Evolutionary conservation across 768 basidiomycete species (phyloP), one percentile per base, ranked within the genome.

Genomic region (Rhodotorula toruloides): DNA sequence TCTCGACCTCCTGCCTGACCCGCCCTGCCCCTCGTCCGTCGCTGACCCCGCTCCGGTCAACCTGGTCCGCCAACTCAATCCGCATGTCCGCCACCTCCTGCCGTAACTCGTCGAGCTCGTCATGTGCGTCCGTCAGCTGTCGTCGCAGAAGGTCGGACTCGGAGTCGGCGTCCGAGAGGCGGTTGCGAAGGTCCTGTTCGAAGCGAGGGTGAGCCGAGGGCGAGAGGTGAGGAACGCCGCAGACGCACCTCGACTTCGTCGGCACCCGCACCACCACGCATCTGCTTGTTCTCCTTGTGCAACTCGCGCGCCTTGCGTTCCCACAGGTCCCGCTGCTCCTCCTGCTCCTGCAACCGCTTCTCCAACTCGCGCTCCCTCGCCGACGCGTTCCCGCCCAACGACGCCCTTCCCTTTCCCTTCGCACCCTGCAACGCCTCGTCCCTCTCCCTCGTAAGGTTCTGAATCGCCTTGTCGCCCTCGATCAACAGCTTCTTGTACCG

Each of bases 171-270:
- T 53, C 39, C 14, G 70, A 63, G 21, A 54, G 53, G 6, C 40
- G 53, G 6, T 49, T 82, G 40, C 83, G 81, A 46, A 92, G 78
- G 13, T 60, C 58, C 72, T 72, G 40, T 54, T 14, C 3, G 42
- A 29, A 58, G 36, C 22, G 22, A 27, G 29, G 19, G 25, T 13
- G 13, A 3, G 12, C 36, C 11, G 34, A 39, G 29, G 32, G 46
- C 19, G 22, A 58, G 14, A 27, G n/a, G 27, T 12, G 22, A 8
- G 11, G 16, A 10, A 14, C n/a, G 25, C 9, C 4, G 21, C 39
- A 21, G 29, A 53, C 54, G 54, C n/a, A 67, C 65, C 48, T 61
- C 59, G 34, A 58, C 34, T 13, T 61, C 60, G 22, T 55, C 59
- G 17, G 10, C 40, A 6, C 42, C 37, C 32, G 68, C 68, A 4